A percentile compares a stretch with the other conserved stretches of the same genome.
Conservation (phyloP, 2,329 filamentous ascomycete species). For the Myriosclerotinia scirpicola region DNA sequence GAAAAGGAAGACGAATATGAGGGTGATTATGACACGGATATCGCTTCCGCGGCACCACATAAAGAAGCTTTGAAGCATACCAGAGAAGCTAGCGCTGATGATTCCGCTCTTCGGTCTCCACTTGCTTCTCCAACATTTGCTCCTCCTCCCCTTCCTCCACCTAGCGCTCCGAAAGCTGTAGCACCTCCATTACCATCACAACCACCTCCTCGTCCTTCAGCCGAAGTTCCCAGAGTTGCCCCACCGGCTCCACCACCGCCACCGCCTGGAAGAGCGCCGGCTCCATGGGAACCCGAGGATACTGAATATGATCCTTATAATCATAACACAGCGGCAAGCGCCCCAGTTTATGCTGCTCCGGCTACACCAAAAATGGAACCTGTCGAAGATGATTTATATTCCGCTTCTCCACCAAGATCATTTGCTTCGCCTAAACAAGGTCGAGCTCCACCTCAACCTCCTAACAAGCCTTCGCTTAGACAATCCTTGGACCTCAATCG, state of each 20-base stretch:
- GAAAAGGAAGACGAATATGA: conserved; percentile 92
- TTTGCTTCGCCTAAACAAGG: conserved; percentile 41
- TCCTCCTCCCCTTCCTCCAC: conserved; percentile 55
- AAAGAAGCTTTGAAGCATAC: conserved; percentile 89
- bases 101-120: conserved; percentile 54
- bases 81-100: conserved; percentile 74
- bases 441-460: conserved; percentile 48
- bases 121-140: conserved; percentile 44
- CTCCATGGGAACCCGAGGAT: conserved; percentile 59
- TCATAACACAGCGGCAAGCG: conserved; percentile 43
- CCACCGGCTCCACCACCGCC: conserved; percentile 59
- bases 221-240: conserved; percentile 68
- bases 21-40: conserved; percentile 97
- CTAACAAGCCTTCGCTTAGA: conserved; percentile 46
- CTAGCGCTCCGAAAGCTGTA: conserved; percentile 56
- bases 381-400: conserved; percentile 40
- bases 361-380: conserved; percentile 30
- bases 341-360: conserved; percentile 26
- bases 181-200: conserved; percentile 67
- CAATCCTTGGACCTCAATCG: conserved; percentile 67
- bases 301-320: conserved; percentile 72
- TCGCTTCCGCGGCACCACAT: conserved; percentile 87
- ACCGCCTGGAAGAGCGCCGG: conserved; percentile 38
- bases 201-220: conserved; percentile 56
- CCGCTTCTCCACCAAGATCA: conserved; percentile 40